A percentile compares a stretch with the other conserved stretches of the same genome.
Conservation (phyloP, 371 early-diverging fungal species). For the Rhizopus delemar region DNA sequence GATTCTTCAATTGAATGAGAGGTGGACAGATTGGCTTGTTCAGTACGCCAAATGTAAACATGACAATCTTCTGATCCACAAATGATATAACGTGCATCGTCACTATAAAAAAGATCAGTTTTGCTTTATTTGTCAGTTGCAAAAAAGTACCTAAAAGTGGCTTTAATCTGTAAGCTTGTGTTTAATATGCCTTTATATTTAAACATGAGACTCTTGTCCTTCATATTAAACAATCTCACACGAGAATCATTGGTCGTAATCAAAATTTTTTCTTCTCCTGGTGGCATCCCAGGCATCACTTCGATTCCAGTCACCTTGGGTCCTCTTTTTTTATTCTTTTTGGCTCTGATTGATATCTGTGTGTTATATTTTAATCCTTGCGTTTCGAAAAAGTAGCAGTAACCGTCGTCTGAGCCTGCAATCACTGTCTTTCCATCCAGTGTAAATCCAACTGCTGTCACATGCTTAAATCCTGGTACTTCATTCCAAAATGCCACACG, state of each 20-base stretch:
- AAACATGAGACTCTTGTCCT: slow-evolving; percentile 71
- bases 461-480: slow-evolving; percentile 62
- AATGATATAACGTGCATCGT: slow-evolving; percentile 77
- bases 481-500: slow-evolving; percentile 76
- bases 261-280: slow-evolving; percentile 59
- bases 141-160: slow-evolving; percentile 64
- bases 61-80: slow-evolving; percentile 81
- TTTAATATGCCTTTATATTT: slow-evolving; percentile 81
- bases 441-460: slow-evolving; percentile 81
- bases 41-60: slow-evolving; percentile 75
- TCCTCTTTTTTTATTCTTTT: slow-evolving; percentile 42
- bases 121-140: neutral
- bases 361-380: slow-evolving; percentile 77
- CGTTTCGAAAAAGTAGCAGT: slow-evolving; percentile 77
- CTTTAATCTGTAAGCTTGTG: slow-evolving; percentile 66
- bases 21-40: slow-evolving; percentile 28
- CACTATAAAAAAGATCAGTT: slow-evolving; percentile 29
- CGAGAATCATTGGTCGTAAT: slow-evolving; percentile 84
- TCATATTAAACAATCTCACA: slow-evolving; percentile 73
- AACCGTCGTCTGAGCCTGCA: slow-evolving; percentile 79
- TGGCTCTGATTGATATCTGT: slow-evolving; percentile 67
- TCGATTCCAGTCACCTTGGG: slow-evolving; percentile 79
- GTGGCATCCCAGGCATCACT: slow-evolving; percentile 49
- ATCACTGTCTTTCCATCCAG: slow-evolving; percentile 67
- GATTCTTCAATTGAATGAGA: slow-evolving; percentile 21